Percentiles rank a stretch among this genome's conserved stretches.
Conservation (phyloP, 2,329 filamentous ascomycete genomes). For the Aspergillus awamori region DNA sequence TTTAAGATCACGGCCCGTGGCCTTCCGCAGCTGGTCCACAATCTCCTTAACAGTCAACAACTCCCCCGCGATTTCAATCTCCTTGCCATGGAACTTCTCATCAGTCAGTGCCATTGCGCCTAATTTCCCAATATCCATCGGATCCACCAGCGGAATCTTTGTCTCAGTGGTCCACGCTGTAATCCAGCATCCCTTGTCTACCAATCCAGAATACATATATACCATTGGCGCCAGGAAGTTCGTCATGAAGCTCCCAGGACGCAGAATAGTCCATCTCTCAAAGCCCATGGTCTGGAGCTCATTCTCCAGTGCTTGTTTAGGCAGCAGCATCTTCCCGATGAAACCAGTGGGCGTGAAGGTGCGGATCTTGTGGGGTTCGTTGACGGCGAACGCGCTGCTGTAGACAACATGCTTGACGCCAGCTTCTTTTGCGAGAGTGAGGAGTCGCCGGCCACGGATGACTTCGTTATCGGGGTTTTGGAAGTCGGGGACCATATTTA, state of each 20-base stretch:
- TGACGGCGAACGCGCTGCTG: constrained; percentile 32
- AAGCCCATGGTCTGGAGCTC: constrained; percentile 43
- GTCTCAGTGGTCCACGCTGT: constrained; percentile 42
- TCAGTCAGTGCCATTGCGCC: constrained; percentile 49
- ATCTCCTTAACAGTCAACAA: constrained; percentile 42
- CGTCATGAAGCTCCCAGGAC: constrained; percentile 56
- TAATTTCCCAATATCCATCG: constrained; percentile 53
- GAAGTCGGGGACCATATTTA: constrained; percentile 20
- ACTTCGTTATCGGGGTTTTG: constrained; percentile 21
- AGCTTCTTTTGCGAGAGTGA: constrained; percentile 29
- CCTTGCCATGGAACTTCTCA: constrained; percentile 43
- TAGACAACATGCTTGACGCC: constrained; percentile 39
- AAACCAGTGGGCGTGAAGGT: constrained; percentile 32
- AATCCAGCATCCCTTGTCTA: constrained; percentile 42
- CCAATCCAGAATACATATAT: constrained; percentile 45
- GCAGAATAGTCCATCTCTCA: constrained; percentile 53
- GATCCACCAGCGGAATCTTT: constrained; percentile 49
- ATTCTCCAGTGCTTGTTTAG: constrained; percentile 50
- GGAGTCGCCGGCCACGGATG: constrained; percentile 30
- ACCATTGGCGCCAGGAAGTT: constrained; percentile 53
- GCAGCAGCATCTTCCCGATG: constrained; percentile 34
- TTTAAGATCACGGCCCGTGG: constrained; percentile 39
- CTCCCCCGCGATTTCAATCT: constrained; percentile 49
- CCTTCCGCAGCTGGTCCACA: constrained; percentile 40
- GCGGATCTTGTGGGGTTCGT: constrained; percentile 32